Evolutionary conservation across 345 rosid genomes (phyloP).

Genomic region (Lepidium didymum): DNA sequence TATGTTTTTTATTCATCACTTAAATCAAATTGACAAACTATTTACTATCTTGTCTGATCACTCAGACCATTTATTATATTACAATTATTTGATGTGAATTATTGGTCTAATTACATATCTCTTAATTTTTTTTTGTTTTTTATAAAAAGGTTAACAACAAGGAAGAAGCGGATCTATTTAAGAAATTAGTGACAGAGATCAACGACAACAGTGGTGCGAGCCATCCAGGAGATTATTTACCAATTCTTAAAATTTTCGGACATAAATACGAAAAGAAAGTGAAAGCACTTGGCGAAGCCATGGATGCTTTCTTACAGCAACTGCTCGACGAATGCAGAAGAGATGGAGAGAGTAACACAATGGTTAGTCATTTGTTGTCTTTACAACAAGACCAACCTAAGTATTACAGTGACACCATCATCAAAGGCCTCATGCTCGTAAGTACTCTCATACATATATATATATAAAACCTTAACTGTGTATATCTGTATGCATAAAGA

Average conservation of each 20-base stretch:
- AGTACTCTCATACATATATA: neutral
- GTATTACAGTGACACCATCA: constrained; percentile 38
- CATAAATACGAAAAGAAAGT: constrained; percentile 17
- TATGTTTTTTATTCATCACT: no score
- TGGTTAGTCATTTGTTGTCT: constrained; percentile 38
- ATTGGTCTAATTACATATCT: neutral
- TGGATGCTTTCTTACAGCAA: constrained; percentile 31
- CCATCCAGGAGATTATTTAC: constrained; percentile 33
- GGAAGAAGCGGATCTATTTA: constrained; percentile 25
- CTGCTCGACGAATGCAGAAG: constrained; percentile 34
- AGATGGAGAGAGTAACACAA: constrained; percentile 28
- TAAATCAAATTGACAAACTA: neutral
- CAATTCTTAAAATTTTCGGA: constrained; percentile 34
- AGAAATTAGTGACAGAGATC: constrained; percentile 13
- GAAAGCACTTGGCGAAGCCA: constrained; percentile 15
- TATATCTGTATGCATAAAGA: neutral
- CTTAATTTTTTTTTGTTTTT: no score
- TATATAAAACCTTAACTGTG: neutral
- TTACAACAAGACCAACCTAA: constrained; percentile 36
- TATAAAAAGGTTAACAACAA: constrained; percentile 15
- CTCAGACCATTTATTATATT: neutral
- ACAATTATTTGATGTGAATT: neutral
- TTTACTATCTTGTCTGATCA: neutral
- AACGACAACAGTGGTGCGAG: constrained; percentile 18
- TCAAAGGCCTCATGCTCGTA: constrained; percentile 47